Percentiles rank a stretch among this genome's conserved stretches.
phyloP scores from a whole-genome alignment of 306 rosid species.

The Quercus agrifolia region DNA sequence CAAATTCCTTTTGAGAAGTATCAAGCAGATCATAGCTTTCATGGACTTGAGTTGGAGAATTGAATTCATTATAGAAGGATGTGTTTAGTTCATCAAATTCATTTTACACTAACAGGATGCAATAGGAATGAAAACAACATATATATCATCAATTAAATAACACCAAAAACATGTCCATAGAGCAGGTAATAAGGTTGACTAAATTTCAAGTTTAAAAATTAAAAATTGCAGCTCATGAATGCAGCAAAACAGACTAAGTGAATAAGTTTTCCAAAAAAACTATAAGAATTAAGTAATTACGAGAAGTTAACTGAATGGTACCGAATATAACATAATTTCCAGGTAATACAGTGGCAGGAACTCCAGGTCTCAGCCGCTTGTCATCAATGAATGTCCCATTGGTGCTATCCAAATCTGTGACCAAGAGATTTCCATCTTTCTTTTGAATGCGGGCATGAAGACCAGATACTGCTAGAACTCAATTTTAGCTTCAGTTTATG shows the following conservation, averaged over 20 bases:
- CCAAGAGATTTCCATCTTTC: conserved; percentile 59
- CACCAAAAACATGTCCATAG: background rate
- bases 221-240: background rate
- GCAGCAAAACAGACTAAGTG: background rate
- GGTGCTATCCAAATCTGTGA: conserved; percentile 89
- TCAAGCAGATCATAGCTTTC: too few species aligned
- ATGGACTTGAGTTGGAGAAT: too few species aligned
- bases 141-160: background rate
- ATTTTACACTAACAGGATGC: background rate
- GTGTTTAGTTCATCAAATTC: background rate
- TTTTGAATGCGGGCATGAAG: conserved; percentile 71
- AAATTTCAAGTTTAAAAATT: background rate
- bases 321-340: conserved; percentile 78
- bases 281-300: background rate
- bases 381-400: conserved; percentile 85
- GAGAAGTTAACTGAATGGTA: conserved; percentile 24
- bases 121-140: background rate
- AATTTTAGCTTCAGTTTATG: background rate
- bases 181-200: background rate
- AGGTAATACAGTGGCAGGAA: conserved; percentile 42
- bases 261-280: background rate
- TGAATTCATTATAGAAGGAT: background rate
- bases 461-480: conserved; percentile 53
- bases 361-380: conserved; percentile 72
- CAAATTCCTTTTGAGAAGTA: background rate